Base-by-base conservation (phyloP, 2,329 filamentous ascomycete species). In the Stromatinia cepivora region DNA sequence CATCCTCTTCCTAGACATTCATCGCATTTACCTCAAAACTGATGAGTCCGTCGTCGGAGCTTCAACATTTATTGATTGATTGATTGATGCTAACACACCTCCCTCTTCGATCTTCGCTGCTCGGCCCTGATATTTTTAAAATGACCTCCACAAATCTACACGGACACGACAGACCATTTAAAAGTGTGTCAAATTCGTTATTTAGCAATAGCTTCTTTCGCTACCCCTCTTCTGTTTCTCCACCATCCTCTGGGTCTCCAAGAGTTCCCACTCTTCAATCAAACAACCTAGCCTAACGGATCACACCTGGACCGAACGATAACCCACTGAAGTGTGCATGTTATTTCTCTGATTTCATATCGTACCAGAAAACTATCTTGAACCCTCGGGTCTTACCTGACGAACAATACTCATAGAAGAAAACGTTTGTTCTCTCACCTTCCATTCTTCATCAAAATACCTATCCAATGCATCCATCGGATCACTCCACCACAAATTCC, bases 121-220 rank as follows among this genome's bases (percentile, higher is more conserved):
- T 67, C 54, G 65, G 65, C 11, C 31, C 54, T 61, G 42, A 39
- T 59, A 11, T 42, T 54, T 53, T 5, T 65, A 42, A 67, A 67
- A 67, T 67, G 65, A 59, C 54, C 45, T 67, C 53, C 42, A 59
- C 53, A 59, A 57, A 58, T 31, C 31, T 52, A 56, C 45, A 36
- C 42, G 25, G 34, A 34, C 61, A 34, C 9, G 28, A 63, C 31
- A 63, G 39, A 61, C 25, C 31, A 61, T 61, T 25, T 9, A 42
- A 45, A 61, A 48, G 31, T 48, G 46, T 39, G 39, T 64, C 61
- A 36, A 64, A 52, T 36, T 61, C 39, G 58, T 46, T 46, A 61
- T 61, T 61, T 31, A n/a, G 58, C 25, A 45, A 46, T 61, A 22
- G 25, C 25, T 61, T 46, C 42, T n/a, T 46, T 61, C 58, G 58